These are phyloP conservation scores for Chenopodium suecicum DNA, from an alignment of 148 eudicot genomes.

Conservation along the genomic window DNA sequence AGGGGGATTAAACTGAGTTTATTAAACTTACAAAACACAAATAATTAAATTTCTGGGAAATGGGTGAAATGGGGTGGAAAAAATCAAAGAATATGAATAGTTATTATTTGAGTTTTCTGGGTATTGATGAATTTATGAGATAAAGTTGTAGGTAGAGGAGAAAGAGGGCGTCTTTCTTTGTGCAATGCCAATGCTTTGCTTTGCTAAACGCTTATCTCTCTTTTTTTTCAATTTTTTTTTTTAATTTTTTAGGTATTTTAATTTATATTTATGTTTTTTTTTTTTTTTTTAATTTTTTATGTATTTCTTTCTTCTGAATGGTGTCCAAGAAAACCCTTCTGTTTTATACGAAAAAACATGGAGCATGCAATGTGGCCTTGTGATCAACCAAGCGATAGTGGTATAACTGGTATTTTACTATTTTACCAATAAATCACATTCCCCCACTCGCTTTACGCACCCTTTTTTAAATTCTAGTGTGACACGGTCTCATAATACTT, in stretches of 20 bases:
- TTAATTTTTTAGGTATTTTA: not conserved
- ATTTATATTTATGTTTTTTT: no score
- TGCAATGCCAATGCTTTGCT: constrained; percentile 37
- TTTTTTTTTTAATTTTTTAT: not conserved
- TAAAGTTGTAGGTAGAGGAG: constrained; percentile 29
- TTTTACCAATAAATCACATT: not conserved
- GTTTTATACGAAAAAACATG: constrained; percentile 29
- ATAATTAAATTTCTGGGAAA: constrained; percentile 1
- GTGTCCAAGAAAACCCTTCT: constrained; percentile 10
- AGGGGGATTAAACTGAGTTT: not conserved
- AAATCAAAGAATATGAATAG: constrained; percentile 24
- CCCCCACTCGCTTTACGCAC: not conserved
- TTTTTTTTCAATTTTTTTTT: not conserved
- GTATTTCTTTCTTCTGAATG: not conserved
- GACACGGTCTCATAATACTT: no score
- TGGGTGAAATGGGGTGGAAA: not conserved
- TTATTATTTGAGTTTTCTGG: not conserved
- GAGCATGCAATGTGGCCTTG: constrained; percentile 38
- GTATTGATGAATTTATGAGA: constrained; percentile 13
- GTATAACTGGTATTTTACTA: not conserved
- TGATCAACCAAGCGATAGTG: constrained; percentile 23
- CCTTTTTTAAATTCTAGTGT: no score
- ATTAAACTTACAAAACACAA: not conserved
- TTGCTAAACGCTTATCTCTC: constrained; percentile 38
- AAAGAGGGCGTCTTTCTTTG: constrained; percentile 32